phyloP scores from a whole-genome alignment of 306 rosid genomes.

The Vicia sativa region DNA sequence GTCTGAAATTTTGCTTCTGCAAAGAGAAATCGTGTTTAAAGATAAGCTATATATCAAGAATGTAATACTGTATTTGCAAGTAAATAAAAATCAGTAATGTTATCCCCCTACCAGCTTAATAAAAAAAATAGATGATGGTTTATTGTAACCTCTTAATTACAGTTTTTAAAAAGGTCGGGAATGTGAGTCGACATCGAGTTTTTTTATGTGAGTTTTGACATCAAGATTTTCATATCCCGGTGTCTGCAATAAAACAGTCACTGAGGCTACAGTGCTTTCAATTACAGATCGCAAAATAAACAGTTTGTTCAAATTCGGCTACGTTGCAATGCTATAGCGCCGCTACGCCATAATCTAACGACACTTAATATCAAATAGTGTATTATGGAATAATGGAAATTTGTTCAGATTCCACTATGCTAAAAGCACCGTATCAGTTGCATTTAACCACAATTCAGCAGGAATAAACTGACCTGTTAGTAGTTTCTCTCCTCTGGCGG shows the following conservation, averaged over 20 bases:
- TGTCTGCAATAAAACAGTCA: neutral
- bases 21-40: constrained; percentile 32
- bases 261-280: neutral
- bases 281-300: too few species aligned
- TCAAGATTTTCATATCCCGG: neutral
- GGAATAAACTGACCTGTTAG: constrained; percentile 36
- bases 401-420: too few species aligned
- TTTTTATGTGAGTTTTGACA: neutral
- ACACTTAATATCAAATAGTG: too few species aligned
- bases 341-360: too few species aligned
- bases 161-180: neutral
- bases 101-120: too few species aligned
- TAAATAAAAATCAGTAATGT: too few species aligned
- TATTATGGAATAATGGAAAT: too few species aligned
- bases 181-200: neutral
- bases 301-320: too few species aligned
- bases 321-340: too few species aligned
- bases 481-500: constrained; percentile 24
- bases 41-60: constrained; percentile 21
- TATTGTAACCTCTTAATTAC: neutral
- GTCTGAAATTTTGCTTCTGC: constrained; percentile 29
- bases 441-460: too few species aligned
- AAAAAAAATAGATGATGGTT: neutral
- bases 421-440: too few species aligned
- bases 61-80: neutral